A percentile compares a stretch with the other conserved stretches of the same genome.
Evolutionary conservation across 768 basidiomycete genomes (phyloP).

Genomic region (Russula brevipes): DNA sequence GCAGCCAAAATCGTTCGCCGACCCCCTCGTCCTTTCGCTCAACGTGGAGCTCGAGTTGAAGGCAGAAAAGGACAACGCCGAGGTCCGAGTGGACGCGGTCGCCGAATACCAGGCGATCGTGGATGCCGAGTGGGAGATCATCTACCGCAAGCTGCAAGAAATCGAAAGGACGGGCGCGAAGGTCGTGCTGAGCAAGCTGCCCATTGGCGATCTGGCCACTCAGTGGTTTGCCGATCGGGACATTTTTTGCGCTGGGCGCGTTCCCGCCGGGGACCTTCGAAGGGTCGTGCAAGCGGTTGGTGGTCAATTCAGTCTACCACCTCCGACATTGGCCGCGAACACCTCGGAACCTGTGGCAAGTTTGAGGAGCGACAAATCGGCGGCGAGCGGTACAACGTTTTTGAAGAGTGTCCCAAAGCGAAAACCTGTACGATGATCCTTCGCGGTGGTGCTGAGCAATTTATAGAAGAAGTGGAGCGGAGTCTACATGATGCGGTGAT

Average conservation of each 20-base stretch:
- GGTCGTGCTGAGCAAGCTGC: conserved; percentile 95
- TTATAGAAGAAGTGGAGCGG: conserved; percentile 96
- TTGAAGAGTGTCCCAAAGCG: conserved; percentile 87
- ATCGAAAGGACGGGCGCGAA: conserved; percentile 96
- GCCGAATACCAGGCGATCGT: conserved; percentile 99
- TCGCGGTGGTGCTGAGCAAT: conserved; percentile 96
- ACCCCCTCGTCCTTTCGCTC: conserved; percentile 87
- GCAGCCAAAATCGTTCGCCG: conserved; percentile 86
- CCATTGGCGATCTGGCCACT: conserved; percentile 96
- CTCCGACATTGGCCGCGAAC: conserved; percentile 82
- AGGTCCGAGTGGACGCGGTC: conserved; percentile 94
- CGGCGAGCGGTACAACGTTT: conserved; percentile 93
- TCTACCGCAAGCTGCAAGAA: conserved; percentile 93
- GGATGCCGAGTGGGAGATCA: conserved; percentile 99
- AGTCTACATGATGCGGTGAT: conserved; percentile 98
- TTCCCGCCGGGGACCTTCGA: conserved; percentile 82
- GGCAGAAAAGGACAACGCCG: conserved; percentile 99
- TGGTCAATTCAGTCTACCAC: conserved; percentile 94
- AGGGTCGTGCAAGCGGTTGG: conserved; percentile 95
- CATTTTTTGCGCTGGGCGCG: conserved; percentile 98
- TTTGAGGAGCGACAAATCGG: conserved; percentile 97
- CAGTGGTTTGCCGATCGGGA: conserved; percentile 99
- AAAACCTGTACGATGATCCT: conserved; percentile 94
- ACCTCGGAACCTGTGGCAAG: conserved; percentile 87
- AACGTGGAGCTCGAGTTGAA: conserved; percentile 99